Percentiles rank a stretch among this genome's conserved stretches.
These are phyloP conservation scores for Trichoderma koningii DNA, from an alignment of 2,329 filamentous ascomycete genomes.

Conservation along the genomic window DNA sequence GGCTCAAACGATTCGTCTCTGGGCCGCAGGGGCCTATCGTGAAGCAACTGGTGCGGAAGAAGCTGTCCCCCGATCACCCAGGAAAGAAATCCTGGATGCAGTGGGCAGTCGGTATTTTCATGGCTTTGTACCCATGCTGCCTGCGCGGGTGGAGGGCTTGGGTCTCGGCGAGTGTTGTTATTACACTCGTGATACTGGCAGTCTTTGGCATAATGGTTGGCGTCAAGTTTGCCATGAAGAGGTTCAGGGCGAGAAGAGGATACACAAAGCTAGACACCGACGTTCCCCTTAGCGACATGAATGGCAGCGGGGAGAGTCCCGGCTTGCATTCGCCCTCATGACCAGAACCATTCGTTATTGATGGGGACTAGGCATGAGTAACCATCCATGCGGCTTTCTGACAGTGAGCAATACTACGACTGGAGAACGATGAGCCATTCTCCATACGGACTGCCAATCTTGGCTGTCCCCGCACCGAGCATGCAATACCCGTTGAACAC, in stretches of 20 bases:
- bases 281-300: slow-evolving; percentile 2
- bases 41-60: slow-evolving; percentile 7
- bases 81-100: slow-evolving; percentile 5
- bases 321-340: not conserved
- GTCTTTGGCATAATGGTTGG: slow-evolving; percentile 1
- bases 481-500: too few species aligned
- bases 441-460: too few species aligned
- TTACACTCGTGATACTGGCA: not conserved
- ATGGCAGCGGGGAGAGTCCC: not conserved
- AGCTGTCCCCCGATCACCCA: not conserved
- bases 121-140: slow-evolving; percentile 13
- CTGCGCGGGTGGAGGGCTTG: not conserved
- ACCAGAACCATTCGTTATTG: not conserved
- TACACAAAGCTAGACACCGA: slow-evolving; percentile 14
- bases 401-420: too few species aligned
- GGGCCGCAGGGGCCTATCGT: not conserved
- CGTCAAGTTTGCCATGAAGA: not conserved
- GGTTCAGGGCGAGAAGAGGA: slow-evolving; percentile 3
- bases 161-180: not conserved
- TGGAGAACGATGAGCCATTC: too few species aligned
- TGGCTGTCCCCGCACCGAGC: too few species aligned
- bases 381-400: too few species aligned
- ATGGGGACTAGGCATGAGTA: not conserved
- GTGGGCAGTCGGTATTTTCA: slow-evolving; percentile 8
- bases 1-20: not conserved